phyloP scores from a whole-genome alignment of 179 eudicot species.

The Silene vulgaris region DNA sequence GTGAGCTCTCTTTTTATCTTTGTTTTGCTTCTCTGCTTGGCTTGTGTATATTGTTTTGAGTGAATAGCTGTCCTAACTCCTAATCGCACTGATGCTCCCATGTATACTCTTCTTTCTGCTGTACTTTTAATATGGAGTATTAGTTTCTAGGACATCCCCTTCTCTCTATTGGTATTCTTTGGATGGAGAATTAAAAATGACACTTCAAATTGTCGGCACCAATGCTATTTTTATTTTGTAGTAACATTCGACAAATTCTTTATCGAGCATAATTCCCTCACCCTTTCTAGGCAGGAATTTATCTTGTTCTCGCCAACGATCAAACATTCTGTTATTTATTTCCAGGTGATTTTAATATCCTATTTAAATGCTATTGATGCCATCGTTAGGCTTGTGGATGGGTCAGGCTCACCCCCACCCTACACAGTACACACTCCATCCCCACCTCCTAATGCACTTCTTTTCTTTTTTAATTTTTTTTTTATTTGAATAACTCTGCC shows the following conservation, averaged over 20 bases:
- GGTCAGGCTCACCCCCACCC: too few species aligned
- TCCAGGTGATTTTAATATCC: not conserved
- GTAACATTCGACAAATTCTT: too few species aligned
- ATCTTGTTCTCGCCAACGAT: not conserved
- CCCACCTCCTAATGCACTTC: too few species aligned
- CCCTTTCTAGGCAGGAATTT: not conserved
- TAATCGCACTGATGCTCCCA: not conserved
- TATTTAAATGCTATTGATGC: too few species aligned
- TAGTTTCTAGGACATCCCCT: not conserved
- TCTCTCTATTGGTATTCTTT: too few species aligned
- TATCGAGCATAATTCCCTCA: too few species aligned
- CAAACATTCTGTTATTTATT: not conserved
- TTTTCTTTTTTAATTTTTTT: too few species aligned
- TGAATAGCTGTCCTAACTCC: not conserved
- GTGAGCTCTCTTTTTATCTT: conserved; percentile 32
- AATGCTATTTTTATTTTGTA: not conserved
- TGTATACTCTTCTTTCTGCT: not conserved
- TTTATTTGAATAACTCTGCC: too few species aligned
- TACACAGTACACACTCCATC: too few species aligned
- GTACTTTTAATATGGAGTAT: not conserved
- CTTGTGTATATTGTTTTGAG: not conserved
- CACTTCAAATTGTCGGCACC: not conserved
- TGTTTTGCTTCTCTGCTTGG: not conserved
- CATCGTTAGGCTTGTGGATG: too few species aligned
- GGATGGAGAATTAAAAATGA: too few species aligned